Evolutionary conservation across 805 yeast genomes (phyloP).

Genomic region (Zygosaccharomyces bailii): DNA sequence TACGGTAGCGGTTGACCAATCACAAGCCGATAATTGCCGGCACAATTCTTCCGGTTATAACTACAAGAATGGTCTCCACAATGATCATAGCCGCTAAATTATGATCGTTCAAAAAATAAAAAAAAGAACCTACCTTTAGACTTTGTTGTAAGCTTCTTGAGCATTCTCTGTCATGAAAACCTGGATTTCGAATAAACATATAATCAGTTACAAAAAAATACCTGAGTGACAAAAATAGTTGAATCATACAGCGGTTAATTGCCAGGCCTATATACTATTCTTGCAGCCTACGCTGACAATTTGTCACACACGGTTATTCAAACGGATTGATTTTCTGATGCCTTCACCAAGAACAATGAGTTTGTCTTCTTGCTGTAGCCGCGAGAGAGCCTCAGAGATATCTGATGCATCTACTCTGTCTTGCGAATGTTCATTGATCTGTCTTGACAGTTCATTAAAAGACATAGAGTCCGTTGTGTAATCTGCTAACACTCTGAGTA

Average conservation of each 20-base stretch:
- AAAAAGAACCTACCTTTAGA: too few relatives aligned
- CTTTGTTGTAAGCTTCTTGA: too few relatives aligned
- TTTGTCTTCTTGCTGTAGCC: slow-evolving; percentile 69
- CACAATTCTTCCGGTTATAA: neutral
- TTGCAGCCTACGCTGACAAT: too few relatives aligned
- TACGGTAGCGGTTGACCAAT: slow-evolving; percentile 7
- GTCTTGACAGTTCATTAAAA: slow-evolving; percentile 55
- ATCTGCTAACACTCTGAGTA: slow-evolving; percentile 52
- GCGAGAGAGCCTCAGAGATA: slow-evolving; percentile 60
- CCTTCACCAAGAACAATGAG: slow-evolving; percentile 70
- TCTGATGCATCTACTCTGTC: slow-evolving; percentile 68
- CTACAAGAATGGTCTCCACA: too few relatives aligned
- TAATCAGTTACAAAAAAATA: too few relatives aligned
- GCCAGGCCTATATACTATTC: too few relatives aligned
- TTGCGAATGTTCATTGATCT: slow-evolving; percentile 57
- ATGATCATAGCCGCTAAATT: too few relatives aligned
- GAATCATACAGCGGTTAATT: too few relatives aligned
- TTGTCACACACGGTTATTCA: slow-evolving; percentile 32
- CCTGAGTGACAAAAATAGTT: too few relatives aligned
- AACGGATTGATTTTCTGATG: slow-evolving; percentile 56
- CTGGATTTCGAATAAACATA: too few relatives aligned
- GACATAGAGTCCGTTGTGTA: slow-evolving; percentile 47
- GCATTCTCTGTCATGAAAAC: too few relatives aligned
- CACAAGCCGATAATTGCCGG: slow-evolving; percentile 8
- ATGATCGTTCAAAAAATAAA: too few relatives aligned